Conservation (phyloP, 805 yeast species). For the Starmerella roubikii region DNA sequence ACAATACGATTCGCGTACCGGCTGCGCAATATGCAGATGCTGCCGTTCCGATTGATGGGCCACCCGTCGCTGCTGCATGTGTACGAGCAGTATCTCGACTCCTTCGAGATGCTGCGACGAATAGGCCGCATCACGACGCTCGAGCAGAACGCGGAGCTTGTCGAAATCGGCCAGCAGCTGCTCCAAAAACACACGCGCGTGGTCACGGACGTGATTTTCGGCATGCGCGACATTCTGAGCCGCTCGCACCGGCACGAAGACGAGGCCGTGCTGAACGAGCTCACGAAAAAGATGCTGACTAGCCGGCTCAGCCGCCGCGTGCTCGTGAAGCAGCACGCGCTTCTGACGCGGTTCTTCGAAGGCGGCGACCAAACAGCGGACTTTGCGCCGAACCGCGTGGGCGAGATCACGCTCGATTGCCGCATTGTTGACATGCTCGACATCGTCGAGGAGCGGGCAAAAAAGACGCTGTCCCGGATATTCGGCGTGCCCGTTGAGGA, state of each 20-base stretch:
- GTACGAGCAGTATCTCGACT: slow-evolving; percentile 76
- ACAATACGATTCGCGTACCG: slow-evolving; percentile 75
- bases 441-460: slow-evolving; percentile 19
- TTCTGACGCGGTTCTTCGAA: slow-evolving; percentile 48
- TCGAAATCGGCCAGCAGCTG: slow-evolving; percentile 46
- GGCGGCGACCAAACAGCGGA: slow-evolving; percentile 23
- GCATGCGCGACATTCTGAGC: slow-evolving; percentile 53
- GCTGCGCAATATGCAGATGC: slow-evolving; percentile 58
- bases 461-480: slow-evolving; percentile 27
- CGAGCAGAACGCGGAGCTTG: slow-evolving; percentile 64
- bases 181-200: slow-evolving; percentile 65
- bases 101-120: slow-evolving; percentile 73
- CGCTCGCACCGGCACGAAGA: slow-evolving; percentile 42
- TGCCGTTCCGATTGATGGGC: slow-evolving; percentile 74
- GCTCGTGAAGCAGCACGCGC: slow-evolving; percentile 80
- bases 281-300: slow-evolving; percentile 64
- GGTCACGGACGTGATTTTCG: slow-evolving; percentile 83
- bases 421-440: slow-evolving; percentile 35
- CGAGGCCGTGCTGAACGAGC: slow-evolving; percentile 48
- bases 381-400: slow-evolving; percentile 25
- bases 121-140: slow-evolving; percentile 52
- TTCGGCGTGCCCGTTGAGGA: slow-evolving; percentile 21
- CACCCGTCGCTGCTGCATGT: slow-evolving; percentile 78
- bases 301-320: slow-evolving; percentile 83
- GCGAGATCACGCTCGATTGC: slow-evolving; percentile 75